These are phyloP conservation scores for Cymbopogon citratus DNA, from an alignment of 176 grass and related monocot species.

Conservation along the genomic window DNA sequence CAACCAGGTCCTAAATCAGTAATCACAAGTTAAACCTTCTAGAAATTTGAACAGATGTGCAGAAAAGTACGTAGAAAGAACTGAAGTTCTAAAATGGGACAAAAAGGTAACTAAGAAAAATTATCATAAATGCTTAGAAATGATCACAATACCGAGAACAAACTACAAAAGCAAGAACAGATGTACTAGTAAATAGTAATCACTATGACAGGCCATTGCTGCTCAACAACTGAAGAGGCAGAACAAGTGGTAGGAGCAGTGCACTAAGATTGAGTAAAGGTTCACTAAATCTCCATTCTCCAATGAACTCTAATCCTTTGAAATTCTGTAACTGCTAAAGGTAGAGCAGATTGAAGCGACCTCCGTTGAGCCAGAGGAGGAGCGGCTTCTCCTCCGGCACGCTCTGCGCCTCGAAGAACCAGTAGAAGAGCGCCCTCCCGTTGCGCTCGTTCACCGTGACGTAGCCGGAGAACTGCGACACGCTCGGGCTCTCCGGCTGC, in stretches of 20 bases:
- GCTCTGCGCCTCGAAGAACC: slow-evolving; percentile 83
- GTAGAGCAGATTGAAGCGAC: background rate
- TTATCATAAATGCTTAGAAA: background rate
- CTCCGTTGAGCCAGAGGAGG: slow-evolving; percentile 88
- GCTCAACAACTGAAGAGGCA: background rate
- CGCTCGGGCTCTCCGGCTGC: slow-evolving; percentile 35
- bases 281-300: background rate
- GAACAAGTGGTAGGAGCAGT: background rate
- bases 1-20: slow-evolving; percentile 47
- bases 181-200: background rate
- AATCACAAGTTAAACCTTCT: background rate
- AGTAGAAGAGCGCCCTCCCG: slow-evolving; percentile 65
- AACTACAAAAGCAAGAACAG: background rate
- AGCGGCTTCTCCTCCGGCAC: slow-evolving; percentile 47
- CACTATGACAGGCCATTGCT: background rate
- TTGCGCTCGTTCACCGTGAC: slow-evolving; percentile 41
- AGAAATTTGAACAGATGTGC: background rate
- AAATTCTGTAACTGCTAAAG: background rate
- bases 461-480: slow-evolving; percentile 56
- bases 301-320: background rate
- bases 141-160: background rate
- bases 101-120: background rate
- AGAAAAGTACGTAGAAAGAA: background rate
- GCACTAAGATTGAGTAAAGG: background rate
- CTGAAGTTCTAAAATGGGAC: background rate